phyloP scores from a whole-genome alignment of 1,284 basidiomycete species.

The Austroboletus novae-zelandiae region DNA sequence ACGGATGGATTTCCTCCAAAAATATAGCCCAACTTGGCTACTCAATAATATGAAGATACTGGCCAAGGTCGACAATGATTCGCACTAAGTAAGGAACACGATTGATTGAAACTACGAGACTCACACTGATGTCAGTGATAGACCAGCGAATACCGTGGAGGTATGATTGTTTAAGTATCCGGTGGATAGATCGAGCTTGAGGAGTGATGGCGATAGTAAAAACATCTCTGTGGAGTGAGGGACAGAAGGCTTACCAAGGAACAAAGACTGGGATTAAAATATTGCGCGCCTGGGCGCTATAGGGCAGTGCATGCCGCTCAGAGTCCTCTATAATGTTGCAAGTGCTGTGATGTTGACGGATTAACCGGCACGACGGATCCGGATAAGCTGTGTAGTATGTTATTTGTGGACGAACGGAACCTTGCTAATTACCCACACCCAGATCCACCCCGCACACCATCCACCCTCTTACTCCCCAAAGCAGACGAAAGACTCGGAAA shows the following conservation, averaged over 20 bases:
- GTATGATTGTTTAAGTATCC: conserved; percentile 6
- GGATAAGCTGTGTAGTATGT: too few species aligned
- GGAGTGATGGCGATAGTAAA: background rate
- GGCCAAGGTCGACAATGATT: background rate
- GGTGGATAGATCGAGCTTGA: background rate
- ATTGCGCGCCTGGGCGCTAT: background rate
- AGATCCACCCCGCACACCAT: background rate
- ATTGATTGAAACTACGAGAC: background rate
- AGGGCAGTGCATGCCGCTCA: conserved; percentile 5
- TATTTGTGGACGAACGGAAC: too few species aligned
- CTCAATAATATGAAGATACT: conserved; percentile 25
- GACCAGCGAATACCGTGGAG: conserved; percentile 10
- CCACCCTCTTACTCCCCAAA: background rate
- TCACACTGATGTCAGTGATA: conserved; percentile 18
- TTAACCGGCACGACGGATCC: too few species aligned
- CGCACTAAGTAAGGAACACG: background rate
- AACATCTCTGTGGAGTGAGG: conserved; percentile 2
- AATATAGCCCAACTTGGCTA: conserved; percentile 21
- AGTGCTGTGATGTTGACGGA: too few species aligned
- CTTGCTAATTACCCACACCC: background rate
- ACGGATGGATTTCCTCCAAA: conserved; percentile 17
- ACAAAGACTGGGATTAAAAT: background rate
- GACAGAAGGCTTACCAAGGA: too few species aligned
- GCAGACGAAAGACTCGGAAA: background rate
- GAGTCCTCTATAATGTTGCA: too few species aligned